Base-by-base conservation (phyloP, 164 flowering plant genomes). In the Nelumbo lutea region DNA sequence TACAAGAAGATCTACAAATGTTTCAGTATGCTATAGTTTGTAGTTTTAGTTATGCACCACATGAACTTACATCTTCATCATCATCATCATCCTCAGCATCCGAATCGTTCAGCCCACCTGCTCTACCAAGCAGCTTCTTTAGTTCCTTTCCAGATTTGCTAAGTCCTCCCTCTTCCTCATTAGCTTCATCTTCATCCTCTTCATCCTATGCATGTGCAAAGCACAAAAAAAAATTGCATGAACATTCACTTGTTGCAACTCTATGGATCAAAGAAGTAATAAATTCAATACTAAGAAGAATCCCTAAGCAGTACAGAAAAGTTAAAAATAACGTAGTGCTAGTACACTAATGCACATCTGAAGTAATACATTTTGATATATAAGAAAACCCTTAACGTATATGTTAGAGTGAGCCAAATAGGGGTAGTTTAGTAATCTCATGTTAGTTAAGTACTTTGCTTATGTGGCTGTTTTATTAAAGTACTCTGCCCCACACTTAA, bases 101-200 rank as follows among this genome's bases (percentile, higher is more conserved):
- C 41, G 97, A 87, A 42, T 92, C 95, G 81, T 87, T 81, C 64
- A 89, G 72, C 43, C 93, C 97, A 78, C 67, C 76, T 62, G 91
- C 50, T 76, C 79, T 73, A 9, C 98, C 97, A 63, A 95, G 91
- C 71, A 95, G 72, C 76, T 95, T 93, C 81, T 95, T 87, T 78
- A 95, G 71, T 81, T 95, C 99, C 72, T 88, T 95, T 40, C 99
- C 99, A 65, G 98, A 92, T 83, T 89, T 86, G 81, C 99, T 95
- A 72, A 95, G 77, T 42, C 92, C 96, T 67, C 79, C 96, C 80
- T 83, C 78, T 56, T 79, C 97, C 66, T 90, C 91, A 68, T 76
- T 74, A 44, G 77, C 77, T 59, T 90, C 89, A 13, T 90, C 95
- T 61, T 88, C 99, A 41, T 92, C 97, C 42, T 93, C 98, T 9